Conservation (phyloP, 1,284 basidiomycete species). For the Heimioporus punctisporus region DNA sequence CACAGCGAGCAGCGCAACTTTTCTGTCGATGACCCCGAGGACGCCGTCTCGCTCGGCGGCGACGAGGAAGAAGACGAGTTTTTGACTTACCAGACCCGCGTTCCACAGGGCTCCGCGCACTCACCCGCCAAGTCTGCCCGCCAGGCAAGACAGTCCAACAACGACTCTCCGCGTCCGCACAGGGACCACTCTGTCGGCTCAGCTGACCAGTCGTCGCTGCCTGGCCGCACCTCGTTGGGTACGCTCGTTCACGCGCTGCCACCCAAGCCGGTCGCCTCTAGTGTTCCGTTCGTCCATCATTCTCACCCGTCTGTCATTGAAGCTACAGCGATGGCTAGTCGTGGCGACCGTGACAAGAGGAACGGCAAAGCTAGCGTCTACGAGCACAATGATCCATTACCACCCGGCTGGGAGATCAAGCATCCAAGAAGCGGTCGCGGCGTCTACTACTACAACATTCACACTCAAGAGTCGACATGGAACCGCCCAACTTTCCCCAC, state of each 20-base stretch:
- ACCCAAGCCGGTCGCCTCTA: conserved; percentile 64
- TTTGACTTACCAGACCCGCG: conserved; percentile 35
- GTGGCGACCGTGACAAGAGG: conserved; percentile 35
- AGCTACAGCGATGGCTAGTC: conserved; percentile 59
- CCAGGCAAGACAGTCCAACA: conserved; percentile 6
- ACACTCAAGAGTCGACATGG: conserved; percentile 64
- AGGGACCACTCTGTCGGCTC: conserved; percentile 26
- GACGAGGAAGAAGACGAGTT: conserved; percentile 68
- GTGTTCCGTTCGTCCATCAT: conserved; percentile 54
- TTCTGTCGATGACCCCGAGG: conserved; percentile 56
- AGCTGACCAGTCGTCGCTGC: conserved; percentile 31
- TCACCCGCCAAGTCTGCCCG: conserved; percentile 20
- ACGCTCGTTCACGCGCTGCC: conserved; percentile 66
- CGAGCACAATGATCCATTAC: conserved; percentile 43
- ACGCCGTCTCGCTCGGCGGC: conserved; percentile 71
- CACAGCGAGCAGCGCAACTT: conserved; percentile 25
- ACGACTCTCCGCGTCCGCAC: conserved; percentile 8
- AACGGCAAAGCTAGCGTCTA: conserved; percentile 34
- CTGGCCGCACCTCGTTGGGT: conserved; percentile 32
- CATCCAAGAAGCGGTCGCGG: conserved; percentile 47
- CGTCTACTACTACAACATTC: conserved; percentile 62
- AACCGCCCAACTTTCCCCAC: conserved; percentile 43
- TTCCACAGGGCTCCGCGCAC: conserved; percentile 20
- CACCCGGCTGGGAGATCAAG: conserved; percentile 64
- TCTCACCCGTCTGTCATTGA: conserved; percentile 57